These are phyloP conservation scores for Aureobasidium sp. DNA, from an alignment of 2,329 filamentous ascomycete species.

Conservation along the genomic window DNA sequence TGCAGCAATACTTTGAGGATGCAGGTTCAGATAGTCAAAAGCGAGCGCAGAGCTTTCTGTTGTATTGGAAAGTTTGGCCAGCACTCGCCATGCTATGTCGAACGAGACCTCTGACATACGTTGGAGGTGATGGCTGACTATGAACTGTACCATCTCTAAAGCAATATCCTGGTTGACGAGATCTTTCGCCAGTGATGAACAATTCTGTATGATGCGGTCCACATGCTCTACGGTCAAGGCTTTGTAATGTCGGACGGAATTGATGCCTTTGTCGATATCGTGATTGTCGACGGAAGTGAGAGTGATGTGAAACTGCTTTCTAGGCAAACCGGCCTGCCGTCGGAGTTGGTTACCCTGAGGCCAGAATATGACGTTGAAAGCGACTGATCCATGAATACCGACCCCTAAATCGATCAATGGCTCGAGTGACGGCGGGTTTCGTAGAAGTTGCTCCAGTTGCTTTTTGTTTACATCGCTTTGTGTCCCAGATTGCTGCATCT, in stretches of 20 bases:
- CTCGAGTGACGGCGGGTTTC: not conserved
- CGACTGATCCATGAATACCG: not conserved
- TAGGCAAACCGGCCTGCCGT: not conserved
- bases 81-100: not conserved
- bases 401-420: not conserved
- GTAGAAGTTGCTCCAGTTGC: not conserved
- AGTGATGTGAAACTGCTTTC: slow-evolving; percentile 16
- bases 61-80: not conserved
- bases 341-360: slow-evolving; percentile 14
- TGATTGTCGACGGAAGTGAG: slow-evolving; percentile 10
- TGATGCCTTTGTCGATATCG: slow-evolving; percentile 15
- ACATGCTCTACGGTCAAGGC: not conserved
- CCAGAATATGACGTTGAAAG: slow-evolving; percentile 15
- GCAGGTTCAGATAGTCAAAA: not conserved
- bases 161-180: not conserved
- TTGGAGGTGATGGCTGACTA: not conserved
- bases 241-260: not conserved
- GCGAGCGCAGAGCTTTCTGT: not conserved
- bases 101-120: not conserved
- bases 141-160: not conserved
- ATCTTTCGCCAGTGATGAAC: not conserved
- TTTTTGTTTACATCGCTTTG: not conserved
- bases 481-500: not conserved
- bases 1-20: not conserved
- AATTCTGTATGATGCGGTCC: not conserved